Conservation (phyloP, 2,329 filamentous ascomycete species). For the Ceratocystis destructans region DNA sequence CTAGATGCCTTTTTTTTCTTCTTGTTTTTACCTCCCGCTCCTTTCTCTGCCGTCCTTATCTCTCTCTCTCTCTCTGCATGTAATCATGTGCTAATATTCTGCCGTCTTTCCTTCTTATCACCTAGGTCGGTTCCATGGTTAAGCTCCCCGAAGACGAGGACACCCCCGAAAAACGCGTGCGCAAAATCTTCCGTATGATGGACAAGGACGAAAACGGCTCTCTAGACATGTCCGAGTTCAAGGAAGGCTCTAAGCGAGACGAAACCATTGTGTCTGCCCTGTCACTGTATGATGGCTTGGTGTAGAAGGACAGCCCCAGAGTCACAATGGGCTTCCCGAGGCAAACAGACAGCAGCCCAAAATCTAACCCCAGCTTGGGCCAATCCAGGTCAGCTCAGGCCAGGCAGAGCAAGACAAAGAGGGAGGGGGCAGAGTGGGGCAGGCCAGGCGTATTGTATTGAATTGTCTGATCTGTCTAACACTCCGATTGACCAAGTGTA, state of each 20-base stretch:
- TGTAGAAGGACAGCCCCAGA: conserved; percentile 35
- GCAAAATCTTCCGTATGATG: conserved; percentile 99
- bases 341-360: too few relatives aligned
- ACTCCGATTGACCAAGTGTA: background rate
- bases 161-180: conserved; percentile 93
- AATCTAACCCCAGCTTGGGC: too few relatives aligned
- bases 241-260: conserved; percentile 96
- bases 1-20: conserved; percentile 17
- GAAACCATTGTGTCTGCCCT: conserved; percentile 97
- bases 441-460: background rate
- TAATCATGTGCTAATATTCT: background rate
- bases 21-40: background rate
- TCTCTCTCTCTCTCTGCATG: background rate
- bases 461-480: background rate
- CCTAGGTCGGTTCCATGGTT: conserved; percentile 92
- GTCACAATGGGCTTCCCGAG: too few relatives aligned
- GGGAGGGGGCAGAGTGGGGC: background rate
- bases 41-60: background rate
- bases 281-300: conserved; percentile 89
- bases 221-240: conserved; percentile 95
- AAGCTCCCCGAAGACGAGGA: conserved; percentile 98
- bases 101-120: background rate
- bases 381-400: background rate
- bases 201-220: conserved; percentile 99
- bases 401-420: background rate